Evolutionary conservation across 2,329 filamentous ascomycete genomes (phyloP).

Genomic region (Talaromyces sp.): DNA sequence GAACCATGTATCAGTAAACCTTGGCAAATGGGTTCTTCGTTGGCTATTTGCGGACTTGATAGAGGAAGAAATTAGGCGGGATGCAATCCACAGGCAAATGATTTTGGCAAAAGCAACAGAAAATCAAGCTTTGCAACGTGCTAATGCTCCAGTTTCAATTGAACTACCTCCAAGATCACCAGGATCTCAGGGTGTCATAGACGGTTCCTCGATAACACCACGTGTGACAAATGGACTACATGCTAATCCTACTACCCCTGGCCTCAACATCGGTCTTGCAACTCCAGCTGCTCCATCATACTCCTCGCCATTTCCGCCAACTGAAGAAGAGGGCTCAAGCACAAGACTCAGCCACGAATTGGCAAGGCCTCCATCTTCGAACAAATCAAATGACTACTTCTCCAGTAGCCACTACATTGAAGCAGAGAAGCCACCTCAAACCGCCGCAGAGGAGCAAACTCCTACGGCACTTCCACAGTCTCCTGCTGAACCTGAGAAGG

Average conservation of each 20-base stretch:
- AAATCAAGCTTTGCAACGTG: constrained; percentile 24
- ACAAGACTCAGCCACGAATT: constrained; percentile 45
- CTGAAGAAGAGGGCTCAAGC: constrained; percentile 28
- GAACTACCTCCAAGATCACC: constrained; percentile 10
- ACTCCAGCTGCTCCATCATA: constrained; percentile 53
- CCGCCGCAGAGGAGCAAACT: constrained; percentile 37
- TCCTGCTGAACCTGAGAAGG: constrained; percentile 54
- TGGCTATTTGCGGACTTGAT: constrained; percentile 87
- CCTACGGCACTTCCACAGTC: constrained; percentile 46
- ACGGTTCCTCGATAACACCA: constrained; percentile 46
- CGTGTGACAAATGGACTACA: constrained; percentile 58
- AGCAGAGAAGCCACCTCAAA: constrained; percentile 47
- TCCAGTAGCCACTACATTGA: constrained; percentile 52
- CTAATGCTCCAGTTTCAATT: constrained; percentile 14
- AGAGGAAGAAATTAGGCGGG: constrained; percentile 81
- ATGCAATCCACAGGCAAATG: constrained; percentile 65
- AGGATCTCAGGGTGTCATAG: constrained; percentile 4
- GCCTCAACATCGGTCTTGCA: constrained; percentile 70
- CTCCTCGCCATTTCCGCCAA: constrained; percentile 26
- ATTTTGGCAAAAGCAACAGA: constrained; percentile 61
- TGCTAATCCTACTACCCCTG: constrained; percentile 63
- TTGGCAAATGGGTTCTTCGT: constrained; percentile 92
- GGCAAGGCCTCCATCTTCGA: constrained; percentile 51
- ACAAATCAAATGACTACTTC: constrained; percentile 69
- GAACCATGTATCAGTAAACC: constrained; percentile 61